Percentiles rank a stretch among this genome's conserved stretches.
These are phyloP conservation scores for Fusarium abutilonis DNA, from an alignment of 2,329 filamentous ascomycete genomes.

Conservation along the genomic window DNA sequence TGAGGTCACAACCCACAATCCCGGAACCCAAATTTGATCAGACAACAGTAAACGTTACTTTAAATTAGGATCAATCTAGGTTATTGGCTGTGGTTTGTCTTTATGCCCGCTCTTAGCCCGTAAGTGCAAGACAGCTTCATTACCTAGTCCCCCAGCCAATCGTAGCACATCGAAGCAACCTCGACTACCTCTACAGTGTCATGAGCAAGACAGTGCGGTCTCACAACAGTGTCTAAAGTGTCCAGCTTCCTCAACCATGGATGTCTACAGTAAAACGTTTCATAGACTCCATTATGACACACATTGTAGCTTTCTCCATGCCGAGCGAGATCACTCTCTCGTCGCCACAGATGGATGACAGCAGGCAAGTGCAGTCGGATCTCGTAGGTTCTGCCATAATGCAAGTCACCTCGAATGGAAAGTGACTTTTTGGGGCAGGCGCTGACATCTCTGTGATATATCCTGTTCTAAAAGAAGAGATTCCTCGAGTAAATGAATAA, in stretches of 20 bases:
- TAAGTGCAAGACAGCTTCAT: slow-evolving; percentile 5
- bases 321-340: slow-evolving; percentile 18
- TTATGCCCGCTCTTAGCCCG: slow-evolving; percentile 14
- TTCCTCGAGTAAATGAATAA: slow-evolving; percentile 17
- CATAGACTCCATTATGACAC: slow-evolving; percentile 17
- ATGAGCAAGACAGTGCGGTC: slow-evolving; percentile 34
- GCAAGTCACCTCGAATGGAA: slow-evolving; percentile 11
- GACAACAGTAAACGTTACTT: slow-evolving; percentile 35
- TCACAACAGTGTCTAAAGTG: slow-evolving; percentile 27
- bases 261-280: slow-evolving; percentile 34
- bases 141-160: slow-evolving; percentile 12
- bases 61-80: slow-evolving; percentile 28
- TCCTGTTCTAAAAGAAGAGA: slow-evolving; percentile 29
- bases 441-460: slow-evolving; percentile 1
- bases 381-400: slow-evolving; percentile 22
- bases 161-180: neutral
- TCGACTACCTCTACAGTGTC: neutral
- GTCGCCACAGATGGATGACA: slow-evolving; percentile 28
- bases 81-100: neutral
- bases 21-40: slow-evolving; percentile 19
- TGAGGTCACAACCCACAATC: neutral
- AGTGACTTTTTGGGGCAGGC: slow-evolving; percentile 19
- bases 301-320: slow-evolving; percentile 17
- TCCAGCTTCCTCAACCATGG: slow-evolving; percentile 4
- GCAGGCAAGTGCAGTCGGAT: slow-evolving; percentile 14